phyloP scores from a whole-genome alignment of 768 basidiomycete species.

The Clitopilus passeckerianus region DNA sequence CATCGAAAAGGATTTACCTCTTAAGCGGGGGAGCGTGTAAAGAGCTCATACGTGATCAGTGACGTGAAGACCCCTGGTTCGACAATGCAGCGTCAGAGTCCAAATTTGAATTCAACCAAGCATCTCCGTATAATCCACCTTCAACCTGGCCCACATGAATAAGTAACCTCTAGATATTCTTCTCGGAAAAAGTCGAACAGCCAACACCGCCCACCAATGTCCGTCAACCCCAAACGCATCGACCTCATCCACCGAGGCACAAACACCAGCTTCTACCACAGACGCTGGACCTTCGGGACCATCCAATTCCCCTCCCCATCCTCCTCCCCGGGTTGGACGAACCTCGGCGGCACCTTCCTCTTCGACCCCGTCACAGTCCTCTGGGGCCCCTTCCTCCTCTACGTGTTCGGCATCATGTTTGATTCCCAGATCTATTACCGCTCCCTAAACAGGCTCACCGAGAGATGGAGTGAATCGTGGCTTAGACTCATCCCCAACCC shows the following conservation, averaged over 20 bases:
- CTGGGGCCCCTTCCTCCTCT: neutral
- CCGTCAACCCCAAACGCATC: neutral
- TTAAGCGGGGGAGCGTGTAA: too few relatives aligned
- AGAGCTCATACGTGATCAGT: too few relatives aligned
- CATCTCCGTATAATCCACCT: too few relatives aligned
- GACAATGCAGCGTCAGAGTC: too few relatives aligned
- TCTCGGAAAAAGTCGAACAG: too few relatives aligned
- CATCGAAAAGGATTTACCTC: too few relatives aligned
- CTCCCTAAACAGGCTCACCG: neutral
- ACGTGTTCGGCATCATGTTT: slow-evolving; percentile 4
- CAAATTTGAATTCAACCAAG: too few relatives aligned
- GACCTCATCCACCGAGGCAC: slow-evolving; percentile 3
- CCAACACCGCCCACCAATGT: too few relatives aligned
- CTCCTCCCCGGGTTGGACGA: neutral
- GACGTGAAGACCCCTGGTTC: too few relatives aligned
- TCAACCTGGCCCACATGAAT: too few relatives aligned
- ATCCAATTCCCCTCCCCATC: too few relatives aligned
- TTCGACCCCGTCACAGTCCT: neutral
- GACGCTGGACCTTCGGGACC: neutral
- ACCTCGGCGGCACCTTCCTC: slow-evolving; percentile 1
- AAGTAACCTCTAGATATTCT: too few relatives aligned
- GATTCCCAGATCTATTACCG: slow-evolving; percentile 6
- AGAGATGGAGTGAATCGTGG: neutral
- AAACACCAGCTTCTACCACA: slow-evolving; percentile 1
- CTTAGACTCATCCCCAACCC: neutral